Evolutionary conservation across 768 basidiomycete genomes (phyloP).

Genomic region (Lepiota venenata): DNA sequence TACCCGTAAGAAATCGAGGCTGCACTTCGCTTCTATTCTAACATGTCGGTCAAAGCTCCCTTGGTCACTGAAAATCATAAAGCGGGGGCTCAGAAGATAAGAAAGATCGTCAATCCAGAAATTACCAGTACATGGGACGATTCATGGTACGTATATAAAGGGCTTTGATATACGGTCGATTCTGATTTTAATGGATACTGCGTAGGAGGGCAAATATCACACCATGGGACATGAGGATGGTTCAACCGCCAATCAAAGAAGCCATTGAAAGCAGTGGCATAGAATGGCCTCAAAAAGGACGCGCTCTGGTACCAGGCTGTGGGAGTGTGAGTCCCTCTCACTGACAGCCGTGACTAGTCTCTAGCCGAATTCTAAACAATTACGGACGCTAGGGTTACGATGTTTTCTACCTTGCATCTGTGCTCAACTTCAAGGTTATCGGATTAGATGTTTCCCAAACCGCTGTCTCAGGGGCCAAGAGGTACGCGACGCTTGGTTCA

Average conservation of each 20-base stretch:
- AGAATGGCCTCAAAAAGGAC: constrained; percentile 33
- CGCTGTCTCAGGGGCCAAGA: constrained; percentile 45
- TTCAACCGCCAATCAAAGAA: constrained; percentile 54
- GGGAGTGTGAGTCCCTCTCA: constrained; percentile 33
- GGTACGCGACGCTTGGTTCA: constrained; percentile 22
- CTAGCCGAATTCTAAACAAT: not conserved
- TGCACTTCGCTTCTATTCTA: too few species aligned
- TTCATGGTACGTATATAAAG: too few species aligned
- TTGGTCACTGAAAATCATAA: too few species aligned
- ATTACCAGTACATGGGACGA: not conserved
- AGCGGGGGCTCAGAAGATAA: not conserved
- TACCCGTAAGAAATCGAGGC: too few species aligned
- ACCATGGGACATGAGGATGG: constrained; percentile 58
- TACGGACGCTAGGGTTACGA: constrained; percentile 54
- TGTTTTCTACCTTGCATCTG: constrained; percentile 47
- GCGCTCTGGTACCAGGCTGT: constrained; percentile 40
- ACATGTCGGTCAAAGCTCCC: too few species aligned
- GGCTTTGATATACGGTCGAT: not conserved
- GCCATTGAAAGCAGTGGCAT: constrained; percentile 39
- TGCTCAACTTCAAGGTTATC: constrained; percentile 42
- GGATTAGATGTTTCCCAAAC: constrained; percentile 56
- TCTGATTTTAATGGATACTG: not conserved
- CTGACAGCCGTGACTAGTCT: not conserved
- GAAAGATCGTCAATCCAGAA: not conserved
- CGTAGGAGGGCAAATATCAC: constrained; percentile 48